Evolutionary conservation across 2,329 filamentous ascomycete genomes (phyloP).

Genomic region (Fusarium tjaetaba): DNA sequence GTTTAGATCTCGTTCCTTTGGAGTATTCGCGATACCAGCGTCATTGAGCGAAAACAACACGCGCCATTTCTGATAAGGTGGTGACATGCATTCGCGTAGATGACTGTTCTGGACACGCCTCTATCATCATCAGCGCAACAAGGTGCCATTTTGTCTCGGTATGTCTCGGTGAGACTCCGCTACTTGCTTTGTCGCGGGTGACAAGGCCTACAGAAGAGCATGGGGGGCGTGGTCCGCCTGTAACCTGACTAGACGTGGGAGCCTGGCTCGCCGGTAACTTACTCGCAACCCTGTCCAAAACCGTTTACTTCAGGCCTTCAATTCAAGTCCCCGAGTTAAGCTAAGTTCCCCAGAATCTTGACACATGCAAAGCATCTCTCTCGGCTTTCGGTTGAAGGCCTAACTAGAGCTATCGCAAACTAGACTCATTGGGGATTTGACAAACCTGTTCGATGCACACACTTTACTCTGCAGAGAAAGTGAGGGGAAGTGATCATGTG

Average conservation of each 20-base stretch:
- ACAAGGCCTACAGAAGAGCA: background rate
- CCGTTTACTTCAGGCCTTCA: background rate
- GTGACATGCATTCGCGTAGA: background rate
- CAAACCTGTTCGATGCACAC: background rate
- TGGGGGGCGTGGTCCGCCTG: background rate
- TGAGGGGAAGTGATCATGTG: constrained; percentile 23
- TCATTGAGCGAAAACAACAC: background rate
- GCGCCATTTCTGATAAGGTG: background rate
- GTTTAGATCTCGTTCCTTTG: background rate
- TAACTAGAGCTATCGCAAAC: constrained; percentile 10
- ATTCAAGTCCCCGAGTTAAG: background rate
- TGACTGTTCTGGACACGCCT: background rate
- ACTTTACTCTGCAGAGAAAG: background rate
- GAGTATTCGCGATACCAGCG: background rate
- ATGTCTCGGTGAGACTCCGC: background rate
- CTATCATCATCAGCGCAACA: background rate
- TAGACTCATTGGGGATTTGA: constrained; percentile 6
- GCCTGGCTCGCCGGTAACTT: background rate
- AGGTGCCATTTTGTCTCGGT: background rate
- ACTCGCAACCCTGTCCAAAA: background rate
- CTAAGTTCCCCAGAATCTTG: background rate
- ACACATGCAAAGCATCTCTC: background rate
- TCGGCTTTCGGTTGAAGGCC: background rate
- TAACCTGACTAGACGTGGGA: background rate
- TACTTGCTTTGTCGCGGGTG: background rate